Evolutionary conservation across 306 rosid genomes (phyloP), one percentile per base, ranked within the genome.

Genomic region (Ziziphus jujuba): DNA sequence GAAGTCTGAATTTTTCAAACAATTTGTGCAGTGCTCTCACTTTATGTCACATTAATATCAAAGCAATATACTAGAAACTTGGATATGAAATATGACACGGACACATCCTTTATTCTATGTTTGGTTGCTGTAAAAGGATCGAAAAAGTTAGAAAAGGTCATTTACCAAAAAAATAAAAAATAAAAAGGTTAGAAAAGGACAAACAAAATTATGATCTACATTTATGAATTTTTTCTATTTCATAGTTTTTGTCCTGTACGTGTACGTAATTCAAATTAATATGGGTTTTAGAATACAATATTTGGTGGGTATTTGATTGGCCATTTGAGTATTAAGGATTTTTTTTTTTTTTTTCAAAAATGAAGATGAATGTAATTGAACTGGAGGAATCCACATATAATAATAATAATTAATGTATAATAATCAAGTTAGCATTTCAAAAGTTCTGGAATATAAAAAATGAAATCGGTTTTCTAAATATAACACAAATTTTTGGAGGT

Each of bases 351-450:
- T 38, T 38, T 7, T 31, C 0, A 61, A 24, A 15, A 38, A 63
- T 24, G 17, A 45, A 70, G 34, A 55, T 31, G n/a, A n/a, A n/a
- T 13, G 21, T 51, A 50, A 61, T 64, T 19, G 12, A 71, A 24
- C 4, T 20, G 9, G 36, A 48, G 60, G 19, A 7, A 24, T 35
- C 36, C n/a, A n/a, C n/a, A n/a, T n/a, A n/a, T n/a, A n/a, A n/a
- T n/a, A n/a, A n/a, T n/a, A n/a, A n/a, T n/a, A n/a, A n/a, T n/a
- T n/a, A n/a, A n/a, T n/a, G n/a, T 11, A 16, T 7, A 8, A 5
- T 6, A 0, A 31, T 31, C 14, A 53, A 68, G 64, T 68, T 43
- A 33, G 25, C 47, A 25, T 28, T 25, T n/a, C 65, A 68, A 5
- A n/a, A 22, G 45, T 55, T 66, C 14, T 34, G 2, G 4, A 13